These are phyloP conservation scores for Vanderwaltozyma tropicalis DNA, from an alignment of 805 yeast genomes.

Conservation along the genomic window DNA sequence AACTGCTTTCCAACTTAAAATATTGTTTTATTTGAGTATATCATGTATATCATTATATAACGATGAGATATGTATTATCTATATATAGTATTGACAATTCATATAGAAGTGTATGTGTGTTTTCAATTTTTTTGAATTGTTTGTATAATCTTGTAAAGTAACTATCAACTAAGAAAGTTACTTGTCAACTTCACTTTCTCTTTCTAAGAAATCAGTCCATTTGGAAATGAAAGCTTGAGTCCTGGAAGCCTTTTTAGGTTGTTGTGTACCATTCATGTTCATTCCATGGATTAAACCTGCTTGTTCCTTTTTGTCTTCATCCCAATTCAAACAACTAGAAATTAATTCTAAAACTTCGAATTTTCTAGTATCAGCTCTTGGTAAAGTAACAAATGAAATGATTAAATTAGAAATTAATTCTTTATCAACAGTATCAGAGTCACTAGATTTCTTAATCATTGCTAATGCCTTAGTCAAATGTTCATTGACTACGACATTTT, in stretches of 20 bases:
- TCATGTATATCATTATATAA: too few species aligned
- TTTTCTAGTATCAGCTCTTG: slow-evolving; percentile 89
- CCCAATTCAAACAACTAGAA: slow-evolving; percentile 80
- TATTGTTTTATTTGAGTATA: too few species aligned
- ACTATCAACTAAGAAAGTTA: background rate
- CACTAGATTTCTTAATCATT: slow-evolving; percentile 67
- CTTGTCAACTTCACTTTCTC: slow-evolving; percentile 40
- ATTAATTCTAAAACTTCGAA: slow-evolving; percentile 84
- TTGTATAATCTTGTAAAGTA: background rate
- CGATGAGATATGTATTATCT: too few species aligned
- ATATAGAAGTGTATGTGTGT: too few species aligned
- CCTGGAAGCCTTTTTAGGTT: slow-evolving; percentile 22
- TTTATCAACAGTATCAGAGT: slow-evolving; percentile 71
- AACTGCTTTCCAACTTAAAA: too few species aligned
- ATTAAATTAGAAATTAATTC: slow-evolving; percentile 81
- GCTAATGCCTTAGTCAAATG: slow-evolving; percentile 89
- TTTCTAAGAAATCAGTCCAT: slow-evolving; percentile 74
- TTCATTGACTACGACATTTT: slow-evolving; percentile 85
- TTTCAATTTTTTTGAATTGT: background rate
- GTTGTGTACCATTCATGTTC: slow-evolving; percentile 6
- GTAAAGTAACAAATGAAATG: slow-evolving; percentile 74
- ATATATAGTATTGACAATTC: too few species aligned
- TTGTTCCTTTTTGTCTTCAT: slow-evolving; percentile 60
- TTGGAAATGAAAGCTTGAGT: slow-evolving; percentile 54
- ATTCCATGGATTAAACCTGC: slow-evolving; percentile 48